Percentiles rank a stretch among this genome's conserved stretches.
These are phyloP conservation scores for Triglochin maritima DNA, from an alignment of 106 monocot species.

Conservation along the genomic window DNA sequence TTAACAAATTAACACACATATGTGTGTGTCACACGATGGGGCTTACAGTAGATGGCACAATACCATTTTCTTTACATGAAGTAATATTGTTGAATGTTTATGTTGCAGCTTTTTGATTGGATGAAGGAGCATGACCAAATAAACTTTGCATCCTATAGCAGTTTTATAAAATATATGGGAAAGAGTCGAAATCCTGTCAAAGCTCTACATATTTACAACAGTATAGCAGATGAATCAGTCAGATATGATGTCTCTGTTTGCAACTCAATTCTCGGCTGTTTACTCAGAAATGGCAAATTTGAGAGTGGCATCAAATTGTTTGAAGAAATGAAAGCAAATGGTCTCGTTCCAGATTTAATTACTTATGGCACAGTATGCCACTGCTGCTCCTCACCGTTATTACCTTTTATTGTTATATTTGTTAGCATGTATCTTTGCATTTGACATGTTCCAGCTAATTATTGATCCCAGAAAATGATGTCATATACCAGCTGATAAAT, in stretches of 20 bases:
- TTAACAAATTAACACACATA: too few relatives aligned
- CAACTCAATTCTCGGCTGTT: slow-evolving; percentile 75
- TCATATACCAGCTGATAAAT: too few relatives aligned
- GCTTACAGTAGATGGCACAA: too few relatives aligned
- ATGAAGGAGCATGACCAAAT: slow-evolving; percentile 51
- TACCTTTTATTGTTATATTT: too few relatives aligned
- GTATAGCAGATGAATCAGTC: slow-evolving; percentile 40
- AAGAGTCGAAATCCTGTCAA: slow-evolving; percentile 49
- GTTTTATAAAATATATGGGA: slow-evolving; percentile 84
- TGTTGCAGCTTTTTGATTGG: slow-evolving; percentile 84
- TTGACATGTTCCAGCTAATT: slow-evolving; percentile 6
- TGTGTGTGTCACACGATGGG: too few relatives aligned
- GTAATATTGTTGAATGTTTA: too few relatives aligned
- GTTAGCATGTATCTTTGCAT: neutral
- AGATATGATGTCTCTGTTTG: slow-evolving; percentile 58
- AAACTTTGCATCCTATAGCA: slow-evolving; percentile 75
- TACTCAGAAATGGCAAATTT: slow-evolving; percentile 60
- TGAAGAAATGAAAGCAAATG: slow-evolving; percentile 69
- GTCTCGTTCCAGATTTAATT: slow-evolving; percentile 64
- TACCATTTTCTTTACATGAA: too few relatives aligned
- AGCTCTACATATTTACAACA: slow-evolving; percentile 65
- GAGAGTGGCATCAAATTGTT: slow-evolving; percentile 68
- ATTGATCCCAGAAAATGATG: neutral
- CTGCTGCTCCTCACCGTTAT: neutral
- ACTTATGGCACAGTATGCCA: slow-evolving; percentile 86